Evolutionary conservation across 495 filamentous ascomycete species (phyloP).

Genomic region (Trichoderma erinaceum): DNA sequence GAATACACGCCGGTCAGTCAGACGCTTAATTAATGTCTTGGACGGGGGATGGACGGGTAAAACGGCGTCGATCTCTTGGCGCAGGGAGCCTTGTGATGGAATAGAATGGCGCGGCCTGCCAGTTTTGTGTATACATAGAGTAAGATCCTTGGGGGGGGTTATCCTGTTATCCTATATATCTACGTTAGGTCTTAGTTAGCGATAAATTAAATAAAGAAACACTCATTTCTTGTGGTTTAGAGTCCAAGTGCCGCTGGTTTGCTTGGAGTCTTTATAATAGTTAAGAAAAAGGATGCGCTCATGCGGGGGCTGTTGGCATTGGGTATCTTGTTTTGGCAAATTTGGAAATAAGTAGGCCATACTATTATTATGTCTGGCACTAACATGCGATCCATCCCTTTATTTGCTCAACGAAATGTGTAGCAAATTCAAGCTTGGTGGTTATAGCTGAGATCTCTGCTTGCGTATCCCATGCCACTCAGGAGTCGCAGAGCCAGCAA

Average conservation of each 20-base stretch:
- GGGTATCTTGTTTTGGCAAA: no score
- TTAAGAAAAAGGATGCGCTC: no score
- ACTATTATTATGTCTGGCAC: no score
- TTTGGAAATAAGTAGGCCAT: no score
- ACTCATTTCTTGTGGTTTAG: no score
- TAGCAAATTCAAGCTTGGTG: no score
- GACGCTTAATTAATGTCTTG: not conserved
- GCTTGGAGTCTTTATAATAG: no score
- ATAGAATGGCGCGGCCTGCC: not conserved
- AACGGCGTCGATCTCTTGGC: slow-evolving; percentile 8
- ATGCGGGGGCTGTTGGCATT: no score
- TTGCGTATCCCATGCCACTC: not conserved
- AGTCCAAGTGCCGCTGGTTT: no score
- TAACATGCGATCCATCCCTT: no score
- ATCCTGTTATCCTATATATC: not conserved
- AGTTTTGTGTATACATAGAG: not conserved
- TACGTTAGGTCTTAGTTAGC: not conserved
- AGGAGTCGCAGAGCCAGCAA: not conserved
- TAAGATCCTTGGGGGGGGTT: not conserved
- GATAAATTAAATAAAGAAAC: no score
- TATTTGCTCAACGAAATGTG: no score
- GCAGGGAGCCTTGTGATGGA: slow-evolving; percentile 1
- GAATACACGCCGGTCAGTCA: not conserved
- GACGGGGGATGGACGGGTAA: slow-evolving; percentile 5
- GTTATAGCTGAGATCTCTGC: not conserved